Evolutionary conservation across 75 land plant species (phyloP), one percentile per base, ranked within the genome.

Genomic region (Adiantum capillusveneris): DNA sequence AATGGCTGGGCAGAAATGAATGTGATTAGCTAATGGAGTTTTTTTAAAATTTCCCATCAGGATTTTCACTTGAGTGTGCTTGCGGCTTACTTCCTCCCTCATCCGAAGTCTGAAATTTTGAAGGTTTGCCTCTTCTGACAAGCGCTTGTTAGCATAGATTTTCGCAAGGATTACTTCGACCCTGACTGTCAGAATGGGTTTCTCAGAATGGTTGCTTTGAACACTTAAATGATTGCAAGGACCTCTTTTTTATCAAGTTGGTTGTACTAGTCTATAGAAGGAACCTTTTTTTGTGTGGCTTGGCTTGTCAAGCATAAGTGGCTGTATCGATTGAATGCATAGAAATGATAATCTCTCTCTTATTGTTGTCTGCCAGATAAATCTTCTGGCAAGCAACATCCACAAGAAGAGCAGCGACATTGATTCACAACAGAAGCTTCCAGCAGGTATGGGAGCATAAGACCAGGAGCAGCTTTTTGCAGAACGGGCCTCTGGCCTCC

Each of bases 11-110:
- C n/a, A n/a, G n/a, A n/a, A n/a, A n/a, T n/a, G n/a, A n/a, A n/a
- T n/a, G n/a, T n/a, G n/a, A n/a, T n/a, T n/a, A n/a, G n/a, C n/a
- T n/a, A n/a, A n/a, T n/a, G n/a, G n/a, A n/a, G n/a, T n/a, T n/a
- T n/a, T n/a, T n/a, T n/a, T n/a, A n/a, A n/a, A n/a, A n/a, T n/a
- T n/a, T n/a, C n/a, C n/a, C n/a, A 30, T 3, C 82, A 88, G 93
- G 88, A 76, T 62, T 88, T 88, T 57, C 87, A 88, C 70, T 73
- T 88, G 77, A 74, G 85, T 31, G 71, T 88, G 37, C 73, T 88
- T 52, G 93, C 83, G 27, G 88, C 88, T 30, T 84, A 88, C 56
- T 63, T 70, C 60, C 78, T 74, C 24, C 85, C 93, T 34, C 70
- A 78, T 62, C 76, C 87, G 19, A 84, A 70, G 31, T 88, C 88